Evolutionary conservation across 2,329 filamentous ascomycete genomes (phyloP).

Genomic region (Penicillium frequentans): DNA sequence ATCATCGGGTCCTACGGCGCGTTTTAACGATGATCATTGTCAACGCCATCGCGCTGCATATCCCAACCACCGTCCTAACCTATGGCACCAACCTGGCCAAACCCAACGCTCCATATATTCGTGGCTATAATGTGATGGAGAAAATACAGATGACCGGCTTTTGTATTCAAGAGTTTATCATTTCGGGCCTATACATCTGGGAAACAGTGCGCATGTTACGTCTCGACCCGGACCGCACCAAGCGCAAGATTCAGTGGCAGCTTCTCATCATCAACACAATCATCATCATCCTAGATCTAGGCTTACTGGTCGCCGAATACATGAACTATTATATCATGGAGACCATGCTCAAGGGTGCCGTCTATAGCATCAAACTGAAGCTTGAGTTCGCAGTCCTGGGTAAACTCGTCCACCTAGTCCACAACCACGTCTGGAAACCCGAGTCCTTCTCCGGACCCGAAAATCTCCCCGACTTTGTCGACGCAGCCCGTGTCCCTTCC

Average conservation of each 20-base stretch:
- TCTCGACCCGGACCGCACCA: slow-evolving; percentile 43
- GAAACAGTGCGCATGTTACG: slow-evolving; percentile 55
- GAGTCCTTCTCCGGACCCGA: slow-evolving; percentile 30
- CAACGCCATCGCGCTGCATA: slow-evolving; percentile 44
- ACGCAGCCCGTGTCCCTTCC: slow-evolving; percentile 43
- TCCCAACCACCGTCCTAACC: slow-evolving; percentile 48
- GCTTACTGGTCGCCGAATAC: slow-evolving; percentile 45
- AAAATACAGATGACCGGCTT: slow-evolving; percentile 59
- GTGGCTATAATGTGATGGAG: slow-evolving; percentile 51
- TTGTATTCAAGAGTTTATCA: slow-evolving; percentile 56
- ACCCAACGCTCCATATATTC: slow-evolving; percentile 25
- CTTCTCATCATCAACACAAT: slow-evolving; percentile 51
- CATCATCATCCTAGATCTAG: slow-evolving; percentile 49
- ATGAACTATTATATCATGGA: slow-evolving; percentile 48
- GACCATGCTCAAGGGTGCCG: slow-evolving; percentile 47
- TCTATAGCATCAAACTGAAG: slow-evolving; percentile 53
- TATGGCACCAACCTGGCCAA: slow-evolving; percentile 43
- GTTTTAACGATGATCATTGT: slow-evolving; percentile 50
- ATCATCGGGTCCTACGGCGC: slow-evolving; percentile 38
- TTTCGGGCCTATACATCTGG: slow-evolving; percentile 55
- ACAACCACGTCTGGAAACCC: slow-evolving; percentile 38
- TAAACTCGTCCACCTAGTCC: slow-evolving; percentile 45
- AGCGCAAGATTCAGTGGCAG: slow-evolving; percentile 50
- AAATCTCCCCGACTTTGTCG: slow-evolving; percentile 47
- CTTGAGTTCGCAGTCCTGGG: slow-evolving; percentile 52